Evolutionary conservation across 2,329 filamentous ascomycete genomes (phyloP).

Genomic region (Fonsecaea erecta): DNA sequence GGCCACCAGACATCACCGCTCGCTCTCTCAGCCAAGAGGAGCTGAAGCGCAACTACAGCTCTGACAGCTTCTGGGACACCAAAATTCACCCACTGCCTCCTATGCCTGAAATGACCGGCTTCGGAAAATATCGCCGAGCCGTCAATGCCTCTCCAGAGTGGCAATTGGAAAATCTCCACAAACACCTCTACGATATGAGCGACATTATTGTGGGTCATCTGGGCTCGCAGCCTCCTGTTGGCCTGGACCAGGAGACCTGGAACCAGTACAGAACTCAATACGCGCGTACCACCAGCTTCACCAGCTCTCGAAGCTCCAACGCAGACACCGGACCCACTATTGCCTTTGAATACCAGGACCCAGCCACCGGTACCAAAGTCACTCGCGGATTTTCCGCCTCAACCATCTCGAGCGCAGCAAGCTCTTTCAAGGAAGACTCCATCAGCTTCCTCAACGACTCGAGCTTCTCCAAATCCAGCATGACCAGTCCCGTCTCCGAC

Average conservation of each 20-base stretch:
- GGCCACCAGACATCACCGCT: slow-evolving; percentile 28
- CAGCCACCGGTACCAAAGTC: slow-evolving; percentile 35
- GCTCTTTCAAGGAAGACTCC: slow-evolving; percentile 29
- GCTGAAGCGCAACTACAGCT: slow-evolving; percentile 33
- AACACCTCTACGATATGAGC: slow-evolving; percentile 23
- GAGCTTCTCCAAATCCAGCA: slow-evolving; percentile 23
- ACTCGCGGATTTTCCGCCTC: slow-evolving; percentile 33
- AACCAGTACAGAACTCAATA: slow-evolving; percentile 23
- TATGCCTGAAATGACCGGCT: slow-evolving; percentile 33
- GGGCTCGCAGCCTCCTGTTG: slow-evolving; percentile 27
- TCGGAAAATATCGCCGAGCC: slow-evolving; percentile 35
- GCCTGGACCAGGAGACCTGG: slow-evolving; percentile 30
- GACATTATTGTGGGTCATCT: slow-evolving; percentile 26
- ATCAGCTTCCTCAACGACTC: slow-evolving; percentile 20
- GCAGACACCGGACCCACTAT: slow-evolving; percentile 3
- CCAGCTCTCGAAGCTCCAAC: slow-evolving; percentile 25
- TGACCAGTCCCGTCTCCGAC: slow-evolving; percentile 16
- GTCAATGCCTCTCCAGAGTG: slow-evolving; percentile 33
- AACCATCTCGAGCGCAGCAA: slow-evolving; percentile 28
- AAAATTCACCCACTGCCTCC: slow-evolving; percentile 28
- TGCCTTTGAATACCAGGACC: slow-evolving; percentile 23
- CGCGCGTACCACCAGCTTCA: slow-evolving; percentile 23
- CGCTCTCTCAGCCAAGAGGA: slow-evolving; percentile 25
- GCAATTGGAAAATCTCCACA: slow-evolving; percentile 30
- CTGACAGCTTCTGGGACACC: slow-evolving; percentile 30